Conservation (phyloP, 306 rosid genomes). For the Sicyos baderoa region DNA sequence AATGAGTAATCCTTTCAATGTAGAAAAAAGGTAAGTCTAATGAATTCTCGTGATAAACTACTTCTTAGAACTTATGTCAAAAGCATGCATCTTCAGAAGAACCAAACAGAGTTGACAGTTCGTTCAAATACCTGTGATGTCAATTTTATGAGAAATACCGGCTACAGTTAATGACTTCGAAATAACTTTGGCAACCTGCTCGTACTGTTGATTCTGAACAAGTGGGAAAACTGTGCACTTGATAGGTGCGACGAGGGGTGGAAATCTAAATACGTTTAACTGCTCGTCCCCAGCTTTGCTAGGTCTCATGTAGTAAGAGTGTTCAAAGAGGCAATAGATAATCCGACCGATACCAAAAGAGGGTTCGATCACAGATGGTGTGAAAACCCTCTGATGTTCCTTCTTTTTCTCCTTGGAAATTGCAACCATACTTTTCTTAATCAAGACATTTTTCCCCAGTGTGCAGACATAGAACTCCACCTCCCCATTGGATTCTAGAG, state of each 20-base stretch:
- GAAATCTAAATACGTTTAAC: constrained; percentile 72
- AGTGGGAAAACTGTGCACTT: constrained; percentile 97
- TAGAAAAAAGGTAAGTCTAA: neutral
- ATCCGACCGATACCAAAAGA: constrained; percentile 95
- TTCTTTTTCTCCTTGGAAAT: constrained; percentile 79
- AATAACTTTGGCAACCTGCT: constrained; percentile 70
- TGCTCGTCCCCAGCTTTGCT: constrained; percentile 82
- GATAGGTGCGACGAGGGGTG: constrained; percentile 85
- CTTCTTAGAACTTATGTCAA: too few relatives aligned
- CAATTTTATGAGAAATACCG: constrained; percentile 74
- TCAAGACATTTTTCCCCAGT: constrained; percentile 47
- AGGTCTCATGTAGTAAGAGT: constrained; percentile 66
- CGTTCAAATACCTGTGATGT: constrained; percentile 56
- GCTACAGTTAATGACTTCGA: constrained; percentile 70
- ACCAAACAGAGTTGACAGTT: neutral
- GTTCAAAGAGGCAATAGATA: constrained; percentile 84
- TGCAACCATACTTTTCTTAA: constrained; percentile 62
- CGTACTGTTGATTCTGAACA: constrained; percentile 73
- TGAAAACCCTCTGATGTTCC: constrained; percentile 84
- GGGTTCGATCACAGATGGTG: constrained; percentile 95
- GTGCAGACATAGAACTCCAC: constrained; percentile 69
- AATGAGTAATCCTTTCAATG: neutral
- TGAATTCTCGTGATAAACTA: neutral
- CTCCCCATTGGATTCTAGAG: constrained; percentile 65
- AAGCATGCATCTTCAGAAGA: too few relatives aligned